These are phyloP conservation scores for Mallotus nudiflorus DNA, from an alignment of 345 rosid genomes.

Conservation along the genomic window DNA sequence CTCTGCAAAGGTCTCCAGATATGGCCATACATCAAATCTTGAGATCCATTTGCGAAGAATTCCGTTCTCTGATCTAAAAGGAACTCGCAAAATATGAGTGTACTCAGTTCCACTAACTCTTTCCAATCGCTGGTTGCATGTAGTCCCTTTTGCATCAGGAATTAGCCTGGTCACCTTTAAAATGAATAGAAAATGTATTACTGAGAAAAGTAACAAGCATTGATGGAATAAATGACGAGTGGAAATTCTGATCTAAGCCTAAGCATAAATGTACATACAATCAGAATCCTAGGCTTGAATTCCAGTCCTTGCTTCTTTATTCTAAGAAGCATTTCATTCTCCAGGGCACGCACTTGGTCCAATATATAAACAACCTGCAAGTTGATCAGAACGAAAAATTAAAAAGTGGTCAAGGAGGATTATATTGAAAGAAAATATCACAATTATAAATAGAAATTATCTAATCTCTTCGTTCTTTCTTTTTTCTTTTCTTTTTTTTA, in stretches of 20 bases:
- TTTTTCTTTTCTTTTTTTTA: neutral
- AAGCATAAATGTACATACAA: constrained; percentile 50
- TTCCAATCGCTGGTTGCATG: constrained; percentile 89
- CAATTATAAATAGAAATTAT: neutral
- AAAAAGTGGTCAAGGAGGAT: constrained; percentile 4
- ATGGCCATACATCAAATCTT: constrained; percentile 99
- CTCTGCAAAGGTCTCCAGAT: constrained; percentile 84
- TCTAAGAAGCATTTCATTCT: constrained; percentile 83
- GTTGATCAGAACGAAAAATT: neutral
- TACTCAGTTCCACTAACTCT: constrained; percentile 93
- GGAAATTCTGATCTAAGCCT: neutral
- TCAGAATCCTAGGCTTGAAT: constrained; percentile 76
- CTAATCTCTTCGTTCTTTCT: neutral
- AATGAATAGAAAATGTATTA: constrained; percentile 19
- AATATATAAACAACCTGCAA: constrained; percentile 88
- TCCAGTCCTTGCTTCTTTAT: constrained; percentile 88
- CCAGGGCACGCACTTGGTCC: constrained; percentile 98
- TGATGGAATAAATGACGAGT: neutral
- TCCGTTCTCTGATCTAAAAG: constrained; percentile 89
- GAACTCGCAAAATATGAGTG: constrained; percentile 79
- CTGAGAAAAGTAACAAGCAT: neutral
- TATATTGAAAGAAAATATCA: neutral
- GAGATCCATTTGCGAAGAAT: constrained; percentile 93
- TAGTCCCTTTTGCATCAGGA: constrained; percentile 93
- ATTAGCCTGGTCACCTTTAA: constrained; percentile 84